Percentiles rank a stretch among this genome's conserved stretches.
Conservation (phyloP, 495 filamentous ascomycete genomes). For the Aspergillus steynii region DNA sequence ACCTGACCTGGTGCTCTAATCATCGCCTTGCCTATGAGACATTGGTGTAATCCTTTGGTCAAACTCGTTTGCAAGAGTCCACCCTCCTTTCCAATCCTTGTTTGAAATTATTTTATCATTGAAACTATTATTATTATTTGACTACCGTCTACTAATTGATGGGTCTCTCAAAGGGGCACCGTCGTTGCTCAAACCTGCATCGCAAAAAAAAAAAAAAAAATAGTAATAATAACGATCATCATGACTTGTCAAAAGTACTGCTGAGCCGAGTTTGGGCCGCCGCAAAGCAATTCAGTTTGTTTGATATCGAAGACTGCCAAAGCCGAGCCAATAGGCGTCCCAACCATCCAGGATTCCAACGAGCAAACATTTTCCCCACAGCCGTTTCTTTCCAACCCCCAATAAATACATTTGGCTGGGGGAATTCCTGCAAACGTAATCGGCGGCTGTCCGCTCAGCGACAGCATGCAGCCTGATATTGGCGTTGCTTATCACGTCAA, state of each 20-base stretch:
- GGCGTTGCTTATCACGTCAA: conserved; percentile 6
- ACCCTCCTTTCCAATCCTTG: not conserved
- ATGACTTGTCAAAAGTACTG: conserved; percentile 24
- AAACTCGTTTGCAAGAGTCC: conserved; percentile 21
- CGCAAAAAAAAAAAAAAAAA: too few relatives aligned
- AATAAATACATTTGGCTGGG: conserved; percentile 12
- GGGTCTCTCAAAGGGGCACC: not conserved
- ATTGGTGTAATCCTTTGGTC: not conserved
- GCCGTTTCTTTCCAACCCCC: conserved; percentile 11
- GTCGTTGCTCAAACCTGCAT: not conserved
- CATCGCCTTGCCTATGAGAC: conserved; percentile 7
- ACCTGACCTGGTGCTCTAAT: conserved; percentile 3
- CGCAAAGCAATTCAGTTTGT: conserved; percentile 17
- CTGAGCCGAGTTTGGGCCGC: conserved; percentile 16
- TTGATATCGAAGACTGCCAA: conserved; percentile 17
- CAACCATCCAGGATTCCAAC: conserved; percentile 10
- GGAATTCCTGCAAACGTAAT: conserved; percentile 25
- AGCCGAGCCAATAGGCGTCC: conserved; percentile 18
- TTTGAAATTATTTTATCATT: conserved; percentile 5
- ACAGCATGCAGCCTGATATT: conserved; percentile 4
- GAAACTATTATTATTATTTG: not conserved
- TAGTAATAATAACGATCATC: not conserved
- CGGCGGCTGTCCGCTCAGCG: conserved; percentile 20
- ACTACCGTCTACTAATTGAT: not conserved
- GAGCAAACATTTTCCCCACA: conserved; percentile 22